phyloP scores from a whole-genome alignment of 176 grass and related monocot genomes.

The Alopecurus myosuroides region DNA sequence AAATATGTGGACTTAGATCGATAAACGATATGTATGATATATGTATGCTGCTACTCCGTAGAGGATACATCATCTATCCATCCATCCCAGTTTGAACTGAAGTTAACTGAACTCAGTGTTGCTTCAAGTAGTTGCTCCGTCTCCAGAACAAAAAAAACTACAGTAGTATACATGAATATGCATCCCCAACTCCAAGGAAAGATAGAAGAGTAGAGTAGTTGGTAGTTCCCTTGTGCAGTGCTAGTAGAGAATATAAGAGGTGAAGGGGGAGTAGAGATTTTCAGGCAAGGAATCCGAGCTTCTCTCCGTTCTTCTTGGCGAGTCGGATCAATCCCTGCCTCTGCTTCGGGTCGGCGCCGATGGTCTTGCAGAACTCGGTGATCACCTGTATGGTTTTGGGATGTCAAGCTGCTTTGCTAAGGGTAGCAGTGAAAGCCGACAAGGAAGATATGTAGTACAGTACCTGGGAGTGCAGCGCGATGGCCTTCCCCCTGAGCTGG shows the following conservation, averaged over 20 bases:
- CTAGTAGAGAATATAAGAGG: not conserved
- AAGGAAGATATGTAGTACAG: no score
- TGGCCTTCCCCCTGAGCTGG: constrained; percentile 94
- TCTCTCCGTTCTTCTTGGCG: constrained; percentile 97
- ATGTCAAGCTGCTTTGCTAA: not conserved
- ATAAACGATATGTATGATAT: not conserved
- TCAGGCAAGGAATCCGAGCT: constrained; percentile 78
- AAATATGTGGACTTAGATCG: not conserved
- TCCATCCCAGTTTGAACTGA: not conserved
- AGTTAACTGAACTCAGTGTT: not conserved
- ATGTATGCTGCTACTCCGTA: not conserved
- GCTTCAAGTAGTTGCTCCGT: not conserved
- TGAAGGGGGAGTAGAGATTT: not conserved
- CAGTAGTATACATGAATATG: constrained; percentile 6
- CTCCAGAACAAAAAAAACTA: not conserved
- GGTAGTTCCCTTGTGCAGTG: not conserved
- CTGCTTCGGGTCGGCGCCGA: constrained; percentile 89
- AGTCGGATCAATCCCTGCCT: constrained; percentile 91
- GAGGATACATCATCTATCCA: constrained; percentile 4
- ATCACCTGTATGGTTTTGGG: constrained; percentile 54
- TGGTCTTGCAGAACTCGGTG: constrained; percentile 94
- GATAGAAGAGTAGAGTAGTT: not conserved
- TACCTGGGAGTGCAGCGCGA: constrained; percentile 95
- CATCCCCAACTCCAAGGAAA: not conserved
- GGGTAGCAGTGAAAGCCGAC: no score